Evolutionary conservation across 192 early-diverging fungal species (phyloP).

Genomic region (Coemansia sp.): DNA sequence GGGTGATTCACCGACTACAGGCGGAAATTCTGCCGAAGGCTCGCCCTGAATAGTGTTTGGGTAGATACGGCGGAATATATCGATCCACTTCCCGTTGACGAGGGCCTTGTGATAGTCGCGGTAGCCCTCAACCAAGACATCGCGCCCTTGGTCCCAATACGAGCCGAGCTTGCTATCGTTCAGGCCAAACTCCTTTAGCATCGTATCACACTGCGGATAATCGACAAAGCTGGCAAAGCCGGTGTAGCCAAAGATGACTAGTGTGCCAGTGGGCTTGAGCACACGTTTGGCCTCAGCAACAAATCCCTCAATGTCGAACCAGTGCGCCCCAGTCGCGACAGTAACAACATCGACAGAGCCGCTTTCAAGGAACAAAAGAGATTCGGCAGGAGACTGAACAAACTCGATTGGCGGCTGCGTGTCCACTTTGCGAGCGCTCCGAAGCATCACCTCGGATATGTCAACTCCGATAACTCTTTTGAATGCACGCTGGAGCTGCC

Average conservation of each 20-base stretch:
- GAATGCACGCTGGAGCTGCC: slow-evolving; percentile 28
- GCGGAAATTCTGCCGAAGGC: slow-evolving; percentile 12
- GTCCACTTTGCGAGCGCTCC: slow-evolving; percentile 28
- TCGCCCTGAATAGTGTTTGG: slow-evolving; percentile 17
- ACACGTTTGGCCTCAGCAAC: slow-evolving; percentile 35
- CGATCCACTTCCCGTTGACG: slow-evolving; percentile 10
- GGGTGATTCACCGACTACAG: slow-evolving; percentile 1
- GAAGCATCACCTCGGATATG: slow-evolving; percentile 42
- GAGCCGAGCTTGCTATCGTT: slow-evolving; percentile 8
- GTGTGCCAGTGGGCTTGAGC: slow-evolving; percentile 40
- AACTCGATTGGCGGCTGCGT: slow-evolving; percentile 16
- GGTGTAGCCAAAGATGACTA: slow-evolving; percentile 49
- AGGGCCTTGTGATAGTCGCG: slow-evolving; percentile 25
- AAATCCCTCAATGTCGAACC: slow-evolving; percentile 38
- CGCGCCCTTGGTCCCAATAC: slow-evolving; percentile 35
- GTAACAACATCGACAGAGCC: slow-evolving; percentile 43
- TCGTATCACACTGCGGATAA: slow-evolving; percentile 44
- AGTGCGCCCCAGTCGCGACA: slow-evolving; percentile 45
- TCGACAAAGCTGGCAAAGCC: slow-evolving; percentile 34
- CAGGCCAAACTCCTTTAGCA: slow-evolving; percentile 30
- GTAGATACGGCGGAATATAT: slow-evolving; percentile 21
- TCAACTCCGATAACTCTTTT: slow-evolving; percentile 42
- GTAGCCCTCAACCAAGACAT: slow-evolving; percentile 28
- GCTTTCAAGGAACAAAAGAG: slow-evolving; percentile 17
- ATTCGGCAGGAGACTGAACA: slow-evolving; percentile 30